Base-by-base conservation (phyloP, 2,329 filamentous ascomycete genomes). In the Dothistroma pini region DNA sequence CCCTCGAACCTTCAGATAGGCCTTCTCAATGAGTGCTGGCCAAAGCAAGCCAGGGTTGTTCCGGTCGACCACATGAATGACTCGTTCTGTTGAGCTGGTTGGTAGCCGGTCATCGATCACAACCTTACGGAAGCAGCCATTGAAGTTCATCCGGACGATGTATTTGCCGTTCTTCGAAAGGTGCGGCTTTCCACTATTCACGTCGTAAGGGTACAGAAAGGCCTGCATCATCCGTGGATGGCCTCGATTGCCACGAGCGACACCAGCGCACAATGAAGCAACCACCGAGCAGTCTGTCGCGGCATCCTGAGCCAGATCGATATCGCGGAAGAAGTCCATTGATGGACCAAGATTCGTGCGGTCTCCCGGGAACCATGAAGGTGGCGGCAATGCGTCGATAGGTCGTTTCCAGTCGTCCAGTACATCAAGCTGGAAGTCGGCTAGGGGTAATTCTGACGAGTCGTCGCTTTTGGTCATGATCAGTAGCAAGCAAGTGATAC, bases 281-380 rank as follows among this genome's bases (percentile, higher is more conserved):
- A 99, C 93, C 3, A 99, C 93, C 1, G 95, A 97, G 73, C 95
- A 99, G 74, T 99, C 95, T 0, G 93, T 96, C 5, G 93, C 93
- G 61, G 96, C 87, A 75, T 99, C 95, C 75, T 99, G 95, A 2
- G 97, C 92, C 8, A 99, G 83, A 75, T 99, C 93, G 63, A 90
- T 86, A 14, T 84, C 81, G 9, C 81, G 77, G 7, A 77, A 76
- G 16, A 83, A 79, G 52, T 78, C 75, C 86, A 90, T 90, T 11
- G 84, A 77, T 14, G 80, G 81, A 2, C 74, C 75, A 4, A 73
- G 65, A 12, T 71, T 66, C 31, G 61, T 63, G 34, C 71, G 68
- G 34, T 70, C 66, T 4, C 66, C 66, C 1, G 72, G 67, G 22
- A 73, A 72, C 72, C 75, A 75, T 1, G 74, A 71, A 22, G 79